Evolutionary conservation across 2,329 filamentous ascomycete genomes (phyloP).

Genomic region (Verticillium longisporum): DNA sequence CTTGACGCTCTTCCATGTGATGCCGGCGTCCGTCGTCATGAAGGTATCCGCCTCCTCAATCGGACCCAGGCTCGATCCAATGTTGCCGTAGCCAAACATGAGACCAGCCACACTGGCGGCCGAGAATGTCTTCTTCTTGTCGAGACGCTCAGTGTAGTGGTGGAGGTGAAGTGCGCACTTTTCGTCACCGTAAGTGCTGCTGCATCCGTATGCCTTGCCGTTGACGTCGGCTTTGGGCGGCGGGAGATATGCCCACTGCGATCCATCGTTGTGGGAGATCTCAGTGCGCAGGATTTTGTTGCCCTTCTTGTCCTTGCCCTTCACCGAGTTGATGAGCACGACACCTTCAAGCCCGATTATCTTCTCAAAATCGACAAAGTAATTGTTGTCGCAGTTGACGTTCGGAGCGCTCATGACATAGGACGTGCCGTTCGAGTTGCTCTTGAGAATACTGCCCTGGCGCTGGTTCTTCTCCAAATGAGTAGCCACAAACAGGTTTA

Average conservation of each 20-base stretch:
- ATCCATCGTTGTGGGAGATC: slow-evolving; percentile 95
- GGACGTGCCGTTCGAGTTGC: slow-evolving; percentile 95
- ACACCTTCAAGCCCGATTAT: slow-evolving; percentile 90
- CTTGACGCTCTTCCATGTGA: slow-evolving; percentile 78
- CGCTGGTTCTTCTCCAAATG: slow-evolving; percentile 57
- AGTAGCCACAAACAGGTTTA: slow-evolving; percentile 89
- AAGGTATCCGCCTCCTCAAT: slow-evolving; percentile 78
- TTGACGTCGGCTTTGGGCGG: slow-evolving; percentile 67
- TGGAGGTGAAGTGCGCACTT: slow-evolving; percentile 88
- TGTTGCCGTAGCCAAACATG: slow-evolving; percentile 88
- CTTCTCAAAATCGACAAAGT: slow-evolving; percentile 94
- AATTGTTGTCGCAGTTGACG: slow-evolving; percentile 72
- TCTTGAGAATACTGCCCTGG: slow-evolving; percentile 89
- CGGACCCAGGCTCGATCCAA: slow-evolving; percentile 62
- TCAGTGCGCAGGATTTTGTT: slow-evolving; percentile 80
- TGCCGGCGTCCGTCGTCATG: slow-evolving; percentile 83
- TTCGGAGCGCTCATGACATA: slow-evolving; percentile 77
- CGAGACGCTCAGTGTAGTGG: slow-evolving; percentile 84
- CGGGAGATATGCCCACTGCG: slow-evolving; percentile 71
- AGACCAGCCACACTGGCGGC: slow-evolving; percentile 83
- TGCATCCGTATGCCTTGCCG: slow-evolving; percentile 66
- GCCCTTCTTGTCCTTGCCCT: slow-evolving; percentile 61
- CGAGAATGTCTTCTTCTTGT: slow-evolving; percentile 79
- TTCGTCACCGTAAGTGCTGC: slow-evolving; percentile 46
- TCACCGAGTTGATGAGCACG: slow-evolving; percentile 76